Conservation (phyloP, 2,329 filamentous ascomycete genomes). For the Diaporthe eres region DNA sequence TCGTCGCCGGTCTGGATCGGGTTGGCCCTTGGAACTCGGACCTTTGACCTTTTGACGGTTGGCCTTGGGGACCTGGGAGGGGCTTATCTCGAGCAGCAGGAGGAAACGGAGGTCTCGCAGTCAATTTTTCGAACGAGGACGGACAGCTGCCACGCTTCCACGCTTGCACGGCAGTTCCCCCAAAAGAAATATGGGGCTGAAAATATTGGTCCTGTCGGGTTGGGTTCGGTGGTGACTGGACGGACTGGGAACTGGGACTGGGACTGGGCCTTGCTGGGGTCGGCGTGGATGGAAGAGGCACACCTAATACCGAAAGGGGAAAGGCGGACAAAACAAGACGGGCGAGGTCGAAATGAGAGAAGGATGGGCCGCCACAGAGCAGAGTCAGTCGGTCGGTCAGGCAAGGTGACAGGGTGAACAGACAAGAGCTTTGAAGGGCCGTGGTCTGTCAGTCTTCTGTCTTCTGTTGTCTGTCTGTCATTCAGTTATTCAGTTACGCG, state of each 20-base stretch:
- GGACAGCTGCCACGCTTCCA: constrained; percentile 30
- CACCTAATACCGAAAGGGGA: constrained; percentile 29
- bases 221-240: constrained; percentile 11
- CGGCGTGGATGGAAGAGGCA: constrained; percentile 29
- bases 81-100: neutral
- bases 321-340: constrained; percentile 28
- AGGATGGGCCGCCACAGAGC: constrained; percentile 10
- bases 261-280: constrained; percentile 31
- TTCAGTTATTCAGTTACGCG: constrained; percentile 9
- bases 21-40: constrained; percentile 15
- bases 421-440: neutral
- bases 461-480: neutral
- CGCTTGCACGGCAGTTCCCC: constrained; percentile 19
- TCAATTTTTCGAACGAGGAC: constrained; percentile 35
- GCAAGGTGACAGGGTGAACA: constrained; percentile 21
- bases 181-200: constrained; percentile 41
- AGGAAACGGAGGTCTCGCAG: constrained; percentile 9
- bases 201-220: constrained; percentile 39
- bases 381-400: constrained; percentile 9
- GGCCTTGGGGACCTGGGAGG: neutral
- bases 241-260: constrained; percentile 12
- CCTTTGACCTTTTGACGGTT: constrained; percentile 1
- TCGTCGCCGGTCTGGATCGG: constrained; percentile 14
- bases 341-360: constrained; percentile 27
- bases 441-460: neutral